phyloP scores from a whole-genome alignment of 768 basidiomycete genomes.

The Lentinula sp. region DNA sequence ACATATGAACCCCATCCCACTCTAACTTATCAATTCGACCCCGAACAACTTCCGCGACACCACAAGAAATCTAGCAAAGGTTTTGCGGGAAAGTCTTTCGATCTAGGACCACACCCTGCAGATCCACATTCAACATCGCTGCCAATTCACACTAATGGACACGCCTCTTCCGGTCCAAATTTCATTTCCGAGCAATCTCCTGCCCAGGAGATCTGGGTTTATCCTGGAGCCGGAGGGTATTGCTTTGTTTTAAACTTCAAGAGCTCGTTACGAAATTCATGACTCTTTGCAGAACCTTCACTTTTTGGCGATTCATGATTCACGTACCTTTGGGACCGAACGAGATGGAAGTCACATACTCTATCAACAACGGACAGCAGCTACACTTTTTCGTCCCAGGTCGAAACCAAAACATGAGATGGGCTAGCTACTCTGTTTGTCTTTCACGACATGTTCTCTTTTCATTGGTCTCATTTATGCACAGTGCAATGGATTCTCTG shows the following conservation, averaged over 20 bases:
- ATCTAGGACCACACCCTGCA: slow-evolving; percentile 68
- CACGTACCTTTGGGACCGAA: slow-evolving; percentile 64
- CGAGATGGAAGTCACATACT: slow-evolving; percentile 78
- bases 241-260: slow-evolving; percentile 13
- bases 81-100: slow-evolving; percentile 32
- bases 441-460: background rate
- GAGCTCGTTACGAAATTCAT: background rate
- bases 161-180: slow-evolving; percentile 22
- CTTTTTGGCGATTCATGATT: slow-evolving; percentile 93
- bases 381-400: slow-evolving; percentile 84
- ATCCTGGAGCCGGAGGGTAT: slow-evolving; percentile 50
- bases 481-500: slow-evolving; percentile 84
- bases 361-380: slow-evolving; percentile 73
- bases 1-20: slow-evolving; percentile 69
- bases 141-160: slow-evolving; percentile 19
- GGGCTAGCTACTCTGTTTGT: slow-evolving; percentile 82
- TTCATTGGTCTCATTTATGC: background rate
- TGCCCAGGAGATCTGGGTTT: slow-evolving; percentile 73
- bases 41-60: slow-evolving; percentile 27
- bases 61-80: slow-evolving; percentile 6
- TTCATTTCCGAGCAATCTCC: slow-evolving; percentile 34
- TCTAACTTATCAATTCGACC: slow-evolving; percentile 72
- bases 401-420: slow-evolving; percentile 76
- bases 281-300: slow-evolving; percentile 54
- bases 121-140: slow-evolving; percentile 55